phyloP scores from a whole-genome alignment of 345 rosid genomes.

The Passiflora organensis region DNA sequence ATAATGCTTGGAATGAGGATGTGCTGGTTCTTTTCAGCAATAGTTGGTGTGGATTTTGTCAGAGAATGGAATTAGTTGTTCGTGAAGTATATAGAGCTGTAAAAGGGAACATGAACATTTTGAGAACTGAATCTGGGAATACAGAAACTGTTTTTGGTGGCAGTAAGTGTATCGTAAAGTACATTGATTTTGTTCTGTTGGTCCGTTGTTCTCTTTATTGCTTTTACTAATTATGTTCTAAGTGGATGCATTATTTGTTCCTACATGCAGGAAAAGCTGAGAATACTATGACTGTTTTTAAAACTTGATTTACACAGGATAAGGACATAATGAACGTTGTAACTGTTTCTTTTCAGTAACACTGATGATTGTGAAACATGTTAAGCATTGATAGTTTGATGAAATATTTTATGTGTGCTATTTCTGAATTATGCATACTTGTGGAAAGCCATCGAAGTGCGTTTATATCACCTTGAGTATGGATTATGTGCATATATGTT shows the following conservation, averaged over 20 bases:
- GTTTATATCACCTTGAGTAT: no score
- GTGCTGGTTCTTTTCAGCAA: conserved; percentile 82
- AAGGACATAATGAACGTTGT: neutral
- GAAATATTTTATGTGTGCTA: no score
- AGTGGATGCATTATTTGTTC: conserved; percentile 5
- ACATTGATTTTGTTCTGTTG: conserved; percentile 2
- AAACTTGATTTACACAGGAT: neutral
- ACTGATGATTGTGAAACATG: neutral
- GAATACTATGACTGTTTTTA: neutral
- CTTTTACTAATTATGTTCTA: neutral
- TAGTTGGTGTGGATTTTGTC: conserved; percentile 93
- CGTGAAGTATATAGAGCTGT: conserved; percentile 73
- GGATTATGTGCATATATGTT: no score
- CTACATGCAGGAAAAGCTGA: neutral
- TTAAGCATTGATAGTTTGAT: neutral
- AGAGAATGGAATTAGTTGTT: conserved; percentile 84
- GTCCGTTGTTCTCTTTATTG: conserved; percentile 5
- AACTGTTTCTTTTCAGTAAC: neutral
- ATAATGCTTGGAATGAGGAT: conserved; percentile 53
- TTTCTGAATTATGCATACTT: no score
- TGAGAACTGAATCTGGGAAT: conserved; percentile 35
- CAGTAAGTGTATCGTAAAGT: no score
- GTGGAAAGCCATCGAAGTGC: no score
- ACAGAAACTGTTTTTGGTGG: conserved; percentile 26
- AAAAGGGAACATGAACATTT: conserved; percentile 40